Evolutionary conservation across 1,284 basidiomycete genomes (phyloP).

Genomic region (Boletus calvinii): DNA sequence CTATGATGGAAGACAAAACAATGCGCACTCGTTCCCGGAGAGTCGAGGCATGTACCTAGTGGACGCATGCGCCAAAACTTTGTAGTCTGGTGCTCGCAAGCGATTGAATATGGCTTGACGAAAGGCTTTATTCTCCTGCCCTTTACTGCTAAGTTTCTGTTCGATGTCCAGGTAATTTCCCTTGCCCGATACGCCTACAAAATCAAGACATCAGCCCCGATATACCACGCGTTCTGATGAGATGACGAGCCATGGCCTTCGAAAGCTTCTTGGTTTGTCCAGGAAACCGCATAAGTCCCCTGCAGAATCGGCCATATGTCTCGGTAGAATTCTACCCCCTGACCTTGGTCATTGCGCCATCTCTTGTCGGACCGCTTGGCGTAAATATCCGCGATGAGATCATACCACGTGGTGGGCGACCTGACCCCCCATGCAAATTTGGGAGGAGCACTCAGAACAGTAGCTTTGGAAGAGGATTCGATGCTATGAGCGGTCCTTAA

Average conservation of each 20-base stretch:
- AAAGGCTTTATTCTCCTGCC: not conserved
- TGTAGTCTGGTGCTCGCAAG: not conserved
- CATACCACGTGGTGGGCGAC: not conserved
- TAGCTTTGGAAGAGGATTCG: not conserved
- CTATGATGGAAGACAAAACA: not conserved
- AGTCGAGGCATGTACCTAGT: not conserved
- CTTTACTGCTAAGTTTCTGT: not conserved
- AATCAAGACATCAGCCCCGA: not conserved
- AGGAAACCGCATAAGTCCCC: not conserved
- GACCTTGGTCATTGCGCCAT: not conserved
- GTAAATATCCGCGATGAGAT: not conserved
- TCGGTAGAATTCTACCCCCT: not conserved
- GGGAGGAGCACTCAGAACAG: not conserved
- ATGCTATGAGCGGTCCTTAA: not conserved
- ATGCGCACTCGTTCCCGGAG: not conserved
- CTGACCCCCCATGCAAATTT: not conserved
- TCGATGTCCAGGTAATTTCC: not conserved
- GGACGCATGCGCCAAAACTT: not conserved
- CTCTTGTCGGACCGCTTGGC: not conserved
- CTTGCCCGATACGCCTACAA: not conserved
- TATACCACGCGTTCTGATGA: not conserved
- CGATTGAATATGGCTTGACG: not conserved
- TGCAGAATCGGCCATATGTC: not conserved
- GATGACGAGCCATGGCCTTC: not conserved
- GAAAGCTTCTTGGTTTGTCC: not conserved